Evolutionary conservation across 306 rosid species (phyloP), one percentile per base, ranked within the genome.

Genomic region (Dryas octopetala): DNA sequence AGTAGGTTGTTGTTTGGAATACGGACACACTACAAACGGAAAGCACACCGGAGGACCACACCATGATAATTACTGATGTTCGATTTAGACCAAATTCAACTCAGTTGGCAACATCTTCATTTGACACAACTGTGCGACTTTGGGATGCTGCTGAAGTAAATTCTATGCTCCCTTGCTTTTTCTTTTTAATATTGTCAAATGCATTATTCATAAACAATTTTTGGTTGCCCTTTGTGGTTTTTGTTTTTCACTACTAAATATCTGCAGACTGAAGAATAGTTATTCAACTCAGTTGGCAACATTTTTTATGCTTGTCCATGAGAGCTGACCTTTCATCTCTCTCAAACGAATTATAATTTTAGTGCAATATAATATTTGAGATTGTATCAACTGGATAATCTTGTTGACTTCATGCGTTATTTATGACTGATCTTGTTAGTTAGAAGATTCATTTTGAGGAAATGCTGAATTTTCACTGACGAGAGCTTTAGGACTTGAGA

Each of bases 61-160:
- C 26, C 45, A 66, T 78, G 62, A 76, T 94, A 66, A 91, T 94
- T 79, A 86, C 98, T 5, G 98, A 94, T 81, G 97, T 94, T 79
- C 95, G 95, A 60, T 91, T 94, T 79, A 87, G 96, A 86, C 95
- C 97, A 64, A 90, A 94, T 90, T 88, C 97, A 75, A 82, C 95
- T 76, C 95, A 94, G 87, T 79, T 94, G 77, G 98, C 97, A 71
- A 94, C 98, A 9, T 86, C 98, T 77, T 94, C 98, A 74, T 90
- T 90, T 79, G 98, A 94, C 84, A 81, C 90, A 74, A 88, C 98
- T 61, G 87, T 94, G 82, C 90, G 91, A 79, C 86, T 94, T 73
- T 94, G 98, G 98, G 95, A 94, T 79, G 97, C 98, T 75, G 88
- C 93, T n/a, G 85, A 88, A 66, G 98, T 94, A 91, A 76, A 68